Percentiles rank a stretch among this genome's conserved stretches.
Evolutionary conservation across 164 flowering plant species (phyloP).

Genomic region (Euptelea pleiosperma): DNA sequence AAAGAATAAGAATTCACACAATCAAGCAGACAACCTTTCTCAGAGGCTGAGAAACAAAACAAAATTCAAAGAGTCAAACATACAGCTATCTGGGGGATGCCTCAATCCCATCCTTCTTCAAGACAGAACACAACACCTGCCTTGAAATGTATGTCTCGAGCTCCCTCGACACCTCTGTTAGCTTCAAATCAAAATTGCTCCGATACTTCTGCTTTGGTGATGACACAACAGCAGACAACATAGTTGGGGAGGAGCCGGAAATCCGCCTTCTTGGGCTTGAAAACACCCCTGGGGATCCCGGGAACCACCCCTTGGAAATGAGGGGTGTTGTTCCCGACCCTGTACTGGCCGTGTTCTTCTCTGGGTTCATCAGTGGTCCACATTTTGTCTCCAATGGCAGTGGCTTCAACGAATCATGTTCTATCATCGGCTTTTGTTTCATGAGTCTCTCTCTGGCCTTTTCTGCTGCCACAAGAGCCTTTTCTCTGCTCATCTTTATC

Average conservation of each 20-base stretch:
- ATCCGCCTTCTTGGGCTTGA: constrained; percentile 83
- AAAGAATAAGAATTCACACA: neutral
- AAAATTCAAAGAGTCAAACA: neutral
- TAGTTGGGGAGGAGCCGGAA: constrained; percentile 60
- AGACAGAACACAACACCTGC: constrained; percentile 72
- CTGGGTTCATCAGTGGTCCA: constrained; percentile 48
- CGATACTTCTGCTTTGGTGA: constrained; percentile 65
- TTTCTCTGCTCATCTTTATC: constrained; percentile 76
- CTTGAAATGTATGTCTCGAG: constrained; percentile 81
- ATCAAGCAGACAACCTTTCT: constrained; percentile 32
- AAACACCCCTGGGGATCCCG: constrained; percentile 45
- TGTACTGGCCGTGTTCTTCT: constrained; percentile 18
- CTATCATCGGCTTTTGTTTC: constrained; percentile 34
- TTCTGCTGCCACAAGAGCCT: constrained; percentile 73
- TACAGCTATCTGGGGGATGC: constrained; percentile 48
- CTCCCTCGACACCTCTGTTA: constrained; percentile 83
- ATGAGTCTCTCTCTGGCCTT: constrained; percentile 70
- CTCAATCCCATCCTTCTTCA: constrained; percentile 56
- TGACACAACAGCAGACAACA: constrained; percentile 26
- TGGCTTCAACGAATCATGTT: constrained; percentile 52
- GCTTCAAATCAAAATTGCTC: constrained; percentile 76
- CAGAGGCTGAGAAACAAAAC: constrained; percentile 61
- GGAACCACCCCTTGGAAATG: constrained; percentile 33
- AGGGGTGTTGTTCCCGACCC: constrained; percentile 37
- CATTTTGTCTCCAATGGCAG: constrained; percentile 75